These are phyloP conservation scores for Abrus pulchellus DNA, from an alignment of 306 rosid genomes.

Conservation along the genomic window DNA sequence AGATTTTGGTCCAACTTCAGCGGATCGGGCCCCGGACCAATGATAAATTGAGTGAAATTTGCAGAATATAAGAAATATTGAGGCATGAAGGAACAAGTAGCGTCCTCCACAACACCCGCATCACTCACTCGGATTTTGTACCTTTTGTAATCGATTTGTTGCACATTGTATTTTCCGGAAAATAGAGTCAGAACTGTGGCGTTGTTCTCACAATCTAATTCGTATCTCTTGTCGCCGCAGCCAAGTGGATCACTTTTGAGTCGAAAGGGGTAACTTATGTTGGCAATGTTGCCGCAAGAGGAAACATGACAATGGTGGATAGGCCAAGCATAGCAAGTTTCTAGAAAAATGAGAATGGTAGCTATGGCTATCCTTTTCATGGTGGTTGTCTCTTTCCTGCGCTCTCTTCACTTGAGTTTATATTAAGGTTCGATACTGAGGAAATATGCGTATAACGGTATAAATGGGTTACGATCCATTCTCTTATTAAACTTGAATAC, in stretches of 20 bases:
- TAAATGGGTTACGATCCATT: too few relatives aligned
- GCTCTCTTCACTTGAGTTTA: background rate
- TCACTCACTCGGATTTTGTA: background rate
- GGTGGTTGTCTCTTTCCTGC: too few relatives aligned
- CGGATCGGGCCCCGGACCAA: background rate
- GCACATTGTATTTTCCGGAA: background rate
- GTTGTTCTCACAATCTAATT: background rate
- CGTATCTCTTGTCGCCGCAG: background rate
- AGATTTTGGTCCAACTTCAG: background rate
- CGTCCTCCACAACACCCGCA: background rate
- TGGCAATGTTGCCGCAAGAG: background rate
- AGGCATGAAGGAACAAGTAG: slow-evolving; percentile 7
- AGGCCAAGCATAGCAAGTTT: background rate
- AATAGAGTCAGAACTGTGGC: background rate
- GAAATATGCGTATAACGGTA: too few relatives aligned
- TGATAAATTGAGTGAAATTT: too few relatives aligned
- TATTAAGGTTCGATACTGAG: too few relatives aligned
- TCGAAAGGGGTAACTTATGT: background rate
- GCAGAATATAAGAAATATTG: background rate
- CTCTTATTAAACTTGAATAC: too few relatives aligned
- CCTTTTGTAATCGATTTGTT: background rate
- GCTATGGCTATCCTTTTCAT: background rate
- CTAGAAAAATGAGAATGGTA: background rate
- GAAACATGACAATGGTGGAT: background rate
- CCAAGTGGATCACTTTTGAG: background rate